Base-by-base conservation (phyloP, 202 grass and related monocot species). In the Eragrostis tef region DNA sequence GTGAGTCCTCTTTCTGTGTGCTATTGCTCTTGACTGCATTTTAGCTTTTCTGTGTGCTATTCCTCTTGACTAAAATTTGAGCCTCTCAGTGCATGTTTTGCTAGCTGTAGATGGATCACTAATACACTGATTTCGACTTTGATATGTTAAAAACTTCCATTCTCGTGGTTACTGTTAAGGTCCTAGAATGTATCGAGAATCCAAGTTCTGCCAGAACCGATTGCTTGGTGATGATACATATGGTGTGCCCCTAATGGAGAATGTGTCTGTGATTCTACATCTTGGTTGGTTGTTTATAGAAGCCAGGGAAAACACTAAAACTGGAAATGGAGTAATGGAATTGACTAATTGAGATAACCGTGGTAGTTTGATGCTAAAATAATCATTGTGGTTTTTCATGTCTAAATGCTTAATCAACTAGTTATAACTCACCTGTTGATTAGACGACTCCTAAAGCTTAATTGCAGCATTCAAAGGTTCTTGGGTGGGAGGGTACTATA, bases 1-100 rank as follows among this genome's bases (percentile, higher is more conserved):
- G 97, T 99, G 58, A 97, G 97, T 92, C 1, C 17, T 67, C 61
- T 44, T 53, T 22, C 64, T 19, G 21, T 43, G 43, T 75, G 17
- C 21, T 70, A 11, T 80, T 41, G 21, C 9, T 76, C 78, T 31
- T 77, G 17, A 46, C 10, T 48, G 42, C 14, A 65, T 85, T 60
- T 70, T 4, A 45, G 21, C 84, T 50, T 81, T 48, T n/a, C 20
- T 66, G 11, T 69, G 60, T 77, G 29, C 3, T 31, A n/a, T n/a
- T n/a, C n/a, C 29, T 31, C 29, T 31, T 77, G 13, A 46, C 9
- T 47, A 48, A 10, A 10, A 31, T 31, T 31, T 31, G 29, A 31
- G 29, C 29, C 29, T 31, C 29, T 31, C 29, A 31, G 29, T 31
- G 29, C 29, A 31, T 31, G 3, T 82, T 63, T 1, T 20, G 65